Percentiles rank a stretch among this genome's conserved stretches.
Conservation (phyloP, 805 yeast genomes). For the Metschnikowia baotianmanensis region DNA sequence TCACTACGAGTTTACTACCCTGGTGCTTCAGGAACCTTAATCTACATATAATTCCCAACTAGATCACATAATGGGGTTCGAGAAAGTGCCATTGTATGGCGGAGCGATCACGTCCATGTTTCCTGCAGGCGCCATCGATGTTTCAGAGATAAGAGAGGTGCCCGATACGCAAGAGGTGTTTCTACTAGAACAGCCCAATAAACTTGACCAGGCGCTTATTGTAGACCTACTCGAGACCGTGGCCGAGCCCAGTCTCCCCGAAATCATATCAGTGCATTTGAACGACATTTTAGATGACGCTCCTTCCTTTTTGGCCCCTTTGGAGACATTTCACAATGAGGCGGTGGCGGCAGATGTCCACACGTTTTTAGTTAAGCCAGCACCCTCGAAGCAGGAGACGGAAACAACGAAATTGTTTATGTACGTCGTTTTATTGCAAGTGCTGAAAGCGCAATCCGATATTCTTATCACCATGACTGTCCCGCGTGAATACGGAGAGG, state of each 20-base stretch:
- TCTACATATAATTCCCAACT: not conserved
- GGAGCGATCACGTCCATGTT: slow-evolving; percentile 68
- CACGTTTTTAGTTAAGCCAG: slow-evolving; percentile 18
- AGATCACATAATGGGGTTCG: not conserved
- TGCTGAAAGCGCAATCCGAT: slow-evolving; percentile 55
- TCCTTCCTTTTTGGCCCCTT: slow-evolving; percentile 16
- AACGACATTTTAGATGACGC: slow-evolving; percentile 48
- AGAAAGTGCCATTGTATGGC: slow-evolving; percentile 41
- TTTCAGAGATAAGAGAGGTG: slow-evolving; percentile 71
- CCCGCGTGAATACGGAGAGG: slow-evolving; percentile 32
- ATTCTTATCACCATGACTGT: slow-evolving; percentile 58
- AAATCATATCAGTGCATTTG: slow-evolving; percentile 52
- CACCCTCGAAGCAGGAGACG: slow-evolving; percentile 17
- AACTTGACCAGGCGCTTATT: slow-evolving; percentile 53
- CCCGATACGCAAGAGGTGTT: slow-evolving; percentile 96
- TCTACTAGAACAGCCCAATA: slow-evolving; percentile 41
- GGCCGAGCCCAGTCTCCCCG: slow-evolving; percentile 30
- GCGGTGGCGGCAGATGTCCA: slow-evolving; percentile 14
- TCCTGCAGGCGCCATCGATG: slow-evolving; percentile 69
- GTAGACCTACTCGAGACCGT: slow-evolving; percentile 61
- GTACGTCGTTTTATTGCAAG: slow-evolving; percentile 56
- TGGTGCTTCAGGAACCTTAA: not conserved
- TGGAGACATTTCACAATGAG: slow-evolving; percentile 15
- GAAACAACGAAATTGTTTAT: slow-evolving; percentile 35
- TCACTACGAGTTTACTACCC: too few species aligned